phyloP scores from a whole-genome alignment of 2,329 filamentous ascomycete genomes.

The Fusarium gaditjirri region DNA sequence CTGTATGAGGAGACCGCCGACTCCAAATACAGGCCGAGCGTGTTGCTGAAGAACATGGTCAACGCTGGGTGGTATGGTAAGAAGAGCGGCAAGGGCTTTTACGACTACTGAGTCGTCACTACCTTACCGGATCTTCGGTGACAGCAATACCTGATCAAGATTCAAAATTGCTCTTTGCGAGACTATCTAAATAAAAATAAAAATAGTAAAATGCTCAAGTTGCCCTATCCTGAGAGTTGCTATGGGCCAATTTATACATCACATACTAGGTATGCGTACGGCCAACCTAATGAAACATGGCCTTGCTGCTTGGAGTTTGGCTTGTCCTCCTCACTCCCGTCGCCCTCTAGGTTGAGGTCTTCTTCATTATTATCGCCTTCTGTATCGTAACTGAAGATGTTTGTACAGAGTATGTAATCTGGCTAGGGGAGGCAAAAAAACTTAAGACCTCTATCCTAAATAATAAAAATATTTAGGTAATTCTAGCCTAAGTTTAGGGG shows the following conservation, averaged over 20 bases:
- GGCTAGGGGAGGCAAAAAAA: no score
- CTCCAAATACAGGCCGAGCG: slow-evolving; percentile 92
- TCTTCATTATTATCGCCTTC: not conserved
- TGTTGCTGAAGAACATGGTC: slow-evolving; percentile 93
- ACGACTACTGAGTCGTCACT: slow-evolving; percentile 72
- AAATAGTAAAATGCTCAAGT: not conserved
- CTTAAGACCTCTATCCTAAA: no score
- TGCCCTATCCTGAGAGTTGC: not conserved
- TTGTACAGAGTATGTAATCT: not conserved
- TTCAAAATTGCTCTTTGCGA: not conserved
- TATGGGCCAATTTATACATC: not conserved
- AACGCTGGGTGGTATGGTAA: slow-evolving; percentile 98
- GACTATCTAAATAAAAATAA: not conserved
- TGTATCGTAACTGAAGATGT: not conserved
- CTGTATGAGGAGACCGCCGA: slow-evolving; percentile 91
- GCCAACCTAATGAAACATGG: no score
- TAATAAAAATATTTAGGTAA: no score
- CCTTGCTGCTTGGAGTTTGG: not conserved
- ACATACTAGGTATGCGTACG: not conserved
- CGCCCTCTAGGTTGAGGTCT: not conserved
- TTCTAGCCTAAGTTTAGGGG: no score
- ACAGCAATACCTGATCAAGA: not conserved
- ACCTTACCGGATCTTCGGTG: not conserved
- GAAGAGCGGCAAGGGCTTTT: slow-evolving; percentile 97
- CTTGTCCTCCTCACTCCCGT: not conserved